Conservation (phyloP, 257 asterid genomes). For the Nicotiana paniculata region DNA sequence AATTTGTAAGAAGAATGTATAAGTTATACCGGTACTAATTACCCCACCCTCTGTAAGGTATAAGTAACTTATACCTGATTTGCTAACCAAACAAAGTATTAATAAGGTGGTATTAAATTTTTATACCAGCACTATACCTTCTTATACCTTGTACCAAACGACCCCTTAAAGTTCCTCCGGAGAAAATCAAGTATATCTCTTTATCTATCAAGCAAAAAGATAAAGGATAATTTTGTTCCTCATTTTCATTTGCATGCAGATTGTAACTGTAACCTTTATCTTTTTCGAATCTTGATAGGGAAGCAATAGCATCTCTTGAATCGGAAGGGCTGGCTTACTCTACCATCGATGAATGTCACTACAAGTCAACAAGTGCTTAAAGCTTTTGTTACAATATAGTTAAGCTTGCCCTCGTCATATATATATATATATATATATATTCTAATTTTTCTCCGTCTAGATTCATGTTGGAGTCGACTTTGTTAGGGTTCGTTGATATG, state of each 20-base stretch:
- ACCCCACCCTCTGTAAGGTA: too few relatives aligned
- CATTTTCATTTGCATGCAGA: too few relatives aligned
- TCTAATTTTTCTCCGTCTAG: neutral
- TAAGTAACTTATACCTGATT: too few relatives aligned
- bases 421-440: neutral
- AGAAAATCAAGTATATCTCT: constrained; percentile 46
- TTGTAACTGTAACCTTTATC: too few relatives aligned
- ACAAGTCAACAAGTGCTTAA: constrained; percentile 50
- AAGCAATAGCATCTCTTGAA: constrained; percentile 53
- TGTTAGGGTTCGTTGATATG: neutral
- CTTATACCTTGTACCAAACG: too few relatives aligned
- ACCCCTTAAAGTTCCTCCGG: constrained; percentile 24
- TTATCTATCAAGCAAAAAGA: constrained; percentile 9
- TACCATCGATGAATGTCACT: constrained; percentile 76
- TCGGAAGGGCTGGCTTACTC: constrained; percentile 71
- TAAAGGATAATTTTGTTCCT: too few relatives aligned
- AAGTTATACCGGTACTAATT: too few relatives aligned
- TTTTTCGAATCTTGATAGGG: constrained; percentile 29
- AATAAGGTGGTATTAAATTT: too few relatives aligned
- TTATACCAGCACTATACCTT: too few relatives aligned
- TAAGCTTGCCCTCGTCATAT: neutral
- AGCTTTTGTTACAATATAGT: neutral
- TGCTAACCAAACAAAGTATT: too few relatives aligned
- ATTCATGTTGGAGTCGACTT: neutral
- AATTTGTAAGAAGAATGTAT: too few relatives aligned